These are phyloP conservation scores for Epicoccum sorghinum DNA, from an alignment of 2,329 filamentous ascomycete genomes.

Conservation along the genomic window DNA sequence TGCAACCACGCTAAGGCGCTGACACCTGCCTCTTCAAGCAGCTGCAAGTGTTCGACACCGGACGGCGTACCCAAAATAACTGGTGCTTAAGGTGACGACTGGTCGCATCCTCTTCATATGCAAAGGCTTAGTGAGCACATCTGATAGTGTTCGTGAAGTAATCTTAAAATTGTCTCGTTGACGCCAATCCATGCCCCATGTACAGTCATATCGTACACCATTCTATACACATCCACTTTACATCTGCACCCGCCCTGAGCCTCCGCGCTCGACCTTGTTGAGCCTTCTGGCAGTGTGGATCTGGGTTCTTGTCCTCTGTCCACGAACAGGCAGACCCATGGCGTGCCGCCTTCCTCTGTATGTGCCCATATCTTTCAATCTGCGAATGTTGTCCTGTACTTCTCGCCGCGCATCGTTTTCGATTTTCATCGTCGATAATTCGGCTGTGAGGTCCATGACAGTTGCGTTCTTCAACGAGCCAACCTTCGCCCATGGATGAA, in stretches of 20 bases:
- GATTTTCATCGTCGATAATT: slow-evolving; percentile 89
- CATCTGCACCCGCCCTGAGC: slow-evolving; percentile 40
- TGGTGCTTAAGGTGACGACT: not conserved
- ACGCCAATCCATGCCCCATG: slow-evolving; percentile 21
- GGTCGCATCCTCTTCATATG: not conserved
- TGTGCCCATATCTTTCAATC: slow-evolving; percentile 87
- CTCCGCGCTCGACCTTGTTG: slow-evolving; percentile 64
- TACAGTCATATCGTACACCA: slow-evolving; percentile 38
- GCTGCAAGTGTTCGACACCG: not conserved
- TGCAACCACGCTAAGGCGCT: slow-evolving; percentile 3
- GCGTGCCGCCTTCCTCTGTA: slow-evolving; percentile 91
- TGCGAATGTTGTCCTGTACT: slow-evolving; percentile 81
- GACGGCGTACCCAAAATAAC: no score
- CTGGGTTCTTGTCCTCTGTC: slow-evolving; percentile 85
- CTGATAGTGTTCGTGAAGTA: not conserved
- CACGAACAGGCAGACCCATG: slow-evolving; percentile 88
- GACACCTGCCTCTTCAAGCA: slow-evolving; percentile 7
- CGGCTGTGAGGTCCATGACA: slow-evolving; percentile 79
- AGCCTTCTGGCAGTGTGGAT: slow-evolving; percentile 64
- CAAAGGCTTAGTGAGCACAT: not conserved
- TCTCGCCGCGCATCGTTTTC: slow-evolving; percentile 84
- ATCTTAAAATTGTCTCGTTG: slow-evolving; percentile 4
- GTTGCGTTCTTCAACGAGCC: slow-evolving; percentile 77
- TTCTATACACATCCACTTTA: slow-evolving; percentile 18
- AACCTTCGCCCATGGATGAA: slow-evolving; percentile 82